These are phyloP conservation scores for Pseudogymnoascus sp. DNA, from an alignment of 2,329 filamentous ascomycete species.

Conservation along the genomic window DNA sequence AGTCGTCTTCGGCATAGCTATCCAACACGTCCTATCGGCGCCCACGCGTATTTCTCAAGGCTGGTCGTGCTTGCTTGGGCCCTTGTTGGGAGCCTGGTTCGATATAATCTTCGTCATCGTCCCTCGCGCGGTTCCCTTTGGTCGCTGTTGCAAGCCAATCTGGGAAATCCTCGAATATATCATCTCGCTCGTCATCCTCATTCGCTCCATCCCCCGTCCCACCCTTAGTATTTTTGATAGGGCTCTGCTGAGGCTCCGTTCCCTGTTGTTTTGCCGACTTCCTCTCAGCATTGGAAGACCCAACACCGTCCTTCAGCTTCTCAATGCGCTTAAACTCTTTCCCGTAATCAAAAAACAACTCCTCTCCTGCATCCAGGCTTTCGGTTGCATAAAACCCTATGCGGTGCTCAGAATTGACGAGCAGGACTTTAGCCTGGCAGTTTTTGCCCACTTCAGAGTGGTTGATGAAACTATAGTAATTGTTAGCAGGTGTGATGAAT, in stretches of 20 bases:
- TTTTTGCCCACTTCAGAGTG: conserved; percentile 62
- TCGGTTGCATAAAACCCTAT: conserved; percentile 67
- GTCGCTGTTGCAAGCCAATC: not conserved
- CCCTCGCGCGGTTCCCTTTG: not conserved
- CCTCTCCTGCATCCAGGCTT: conserved; percentile 64
- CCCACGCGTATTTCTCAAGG: not conserved
- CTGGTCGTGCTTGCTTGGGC: not conserved
- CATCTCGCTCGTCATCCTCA: not conserved
- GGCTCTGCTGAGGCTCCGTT: not conserved
- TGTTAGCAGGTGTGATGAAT: conserved; percentile 68
- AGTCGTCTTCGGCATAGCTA: not conserved
- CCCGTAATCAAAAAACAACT: conserved; percentile 78
- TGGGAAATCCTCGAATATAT: too few relatives aligned
- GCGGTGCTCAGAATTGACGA: conserved; percentile 69
- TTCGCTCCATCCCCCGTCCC: not conserved
- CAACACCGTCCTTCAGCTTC: not conserved
- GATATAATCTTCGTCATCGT: not conserved
- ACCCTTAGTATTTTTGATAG: not conserved
- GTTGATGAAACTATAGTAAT: conserved; percentile 72
- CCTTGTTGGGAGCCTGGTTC: not conserved
- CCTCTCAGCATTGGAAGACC: not conserved
- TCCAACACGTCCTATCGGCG: not conserved
- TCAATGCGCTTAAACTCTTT: conserved; percentile 46
- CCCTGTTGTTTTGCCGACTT: not conserved
- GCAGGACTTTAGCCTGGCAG: conserved; percentile 60